Evolutionary conservation across 768 basidiomycete genomes (phyloP).

Genomic region (Pholiota conissans): DNA sequence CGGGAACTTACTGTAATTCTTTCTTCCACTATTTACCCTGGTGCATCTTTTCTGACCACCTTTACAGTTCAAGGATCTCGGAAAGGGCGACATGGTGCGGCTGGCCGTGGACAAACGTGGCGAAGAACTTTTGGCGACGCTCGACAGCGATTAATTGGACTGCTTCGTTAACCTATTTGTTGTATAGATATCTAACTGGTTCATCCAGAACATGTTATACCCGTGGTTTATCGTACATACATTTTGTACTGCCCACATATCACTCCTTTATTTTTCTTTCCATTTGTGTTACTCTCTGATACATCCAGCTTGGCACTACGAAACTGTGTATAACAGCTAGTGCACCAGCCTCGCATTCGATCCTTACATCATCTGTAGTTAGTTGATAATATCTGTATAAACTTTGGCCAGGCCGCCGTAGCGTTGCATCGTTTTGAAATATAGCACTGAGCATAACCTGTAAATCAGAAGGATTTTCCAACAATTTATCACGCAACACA

Average conservation of each 20-base stretch:
- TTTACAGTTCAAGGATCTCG: conserved; percentile 48
- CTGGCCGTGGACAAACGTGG: conserved; percentile 62
- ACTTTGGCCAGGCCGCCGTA: background rate
- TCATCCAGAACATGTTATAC: background rate
- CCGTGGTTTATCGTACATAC: background rate
- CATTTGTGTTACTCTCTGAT: too few relatives aligned
- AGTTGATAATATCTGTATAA: background rate
- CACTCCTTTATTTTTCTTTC: background rate
- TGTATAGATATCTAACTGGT: background rate
- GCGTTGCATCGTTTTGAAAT: background rate
- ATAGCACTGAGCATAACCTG: too few relatives aligned
- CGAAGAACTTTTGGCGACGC: conserved; percentile 24
- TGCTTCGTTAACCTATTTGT: background rate
- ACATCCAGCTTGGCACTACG: background rate
- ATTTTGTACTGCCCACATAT: background rate
- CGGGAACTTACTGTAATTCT: conserved; percentile 67
- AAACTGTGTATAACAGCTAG: background rate
- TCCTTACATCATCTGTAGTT: background rate
- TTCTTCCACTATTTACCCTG: background rate
- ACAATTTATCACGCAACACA: too few relatives aligned
- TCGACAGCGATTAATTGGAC: conserved; percentile 8
- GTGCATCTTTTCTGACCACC: background rate
- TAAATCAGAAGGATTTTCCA: too few relatives aligned
- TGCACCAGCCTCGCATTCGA: background rate
- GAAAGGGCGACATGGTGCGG: conserved; percentile 47